Evolutionary conservation across 2,329 filamentous ascomycete species (phyloP).

Genomic region (Botrytis fragariae): DNA sequence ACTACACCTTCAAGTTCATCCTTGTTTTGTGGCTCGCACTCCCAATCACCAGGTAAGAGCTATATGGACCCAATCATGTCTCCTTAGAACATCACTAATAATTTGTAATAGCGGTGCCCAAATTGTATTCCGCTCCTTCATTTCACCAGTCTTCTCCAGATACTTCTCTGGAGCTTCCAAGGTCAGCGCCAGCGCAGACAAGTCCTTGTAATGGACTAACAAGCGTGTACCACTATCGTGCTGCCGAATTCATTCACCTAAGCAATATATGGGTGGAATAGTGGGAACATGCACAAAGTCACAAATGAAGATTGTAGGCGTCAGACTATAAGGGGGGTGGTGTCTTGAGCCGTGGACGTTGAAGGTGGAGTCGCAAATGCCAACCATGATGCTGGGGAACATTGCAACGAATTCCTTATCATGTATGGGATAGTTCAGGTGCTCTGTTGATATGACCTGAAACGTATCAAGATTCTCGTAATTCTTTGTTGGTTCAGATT

Average conservation of each 20-base stretch:
- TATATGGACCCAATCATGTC: background rate
- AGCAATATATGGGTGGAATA: constrained; percentile 18
- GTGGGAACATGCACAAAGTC: constrained; percentile 11
- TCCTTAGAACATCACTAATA: constrained; percentile 23
- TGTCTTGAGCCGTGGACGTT: constrained; percentile 14
- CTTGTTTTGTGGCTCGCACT: constrained; percentile 97
- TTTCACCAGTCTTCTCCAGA: constrained; percentile 86
- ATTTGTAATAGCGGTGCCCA: constrained; percentile 73
- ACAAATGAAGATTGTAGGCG: background rate
- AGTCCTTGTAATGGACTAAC: constrained; percentile 55
- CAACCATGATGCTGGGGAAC: background rate
- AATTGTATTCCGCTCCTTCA: constrained; percentile 92
- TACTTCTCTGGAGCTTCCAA: constrained; percentile 78
- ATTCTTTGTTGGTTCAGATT: constrained; percentile 6
- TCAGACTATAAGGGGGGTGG: background rate
- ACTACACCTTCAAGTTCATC: constrained; percentile 99
- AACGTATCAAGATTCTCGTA: background rate
- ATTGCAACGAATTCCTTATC: constrained; percentile 13
- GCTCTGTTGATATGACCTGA: constrained; percentile 10
- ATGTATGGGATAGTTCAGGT: constrained; percentile 2
- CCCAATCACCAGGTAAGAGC: constrained; percentile 83
- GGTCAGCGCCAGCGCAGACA: constrained; percentile 68
- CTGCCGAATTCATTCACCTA: constrained; percentile 13
- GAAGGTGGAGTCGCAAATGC: background rate
- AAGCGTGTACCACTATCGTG: constrained; percentile 18